Base-by-base conservation (phyloP, 73 alveolate species). In the Tetrahymena borealis region DNA sequence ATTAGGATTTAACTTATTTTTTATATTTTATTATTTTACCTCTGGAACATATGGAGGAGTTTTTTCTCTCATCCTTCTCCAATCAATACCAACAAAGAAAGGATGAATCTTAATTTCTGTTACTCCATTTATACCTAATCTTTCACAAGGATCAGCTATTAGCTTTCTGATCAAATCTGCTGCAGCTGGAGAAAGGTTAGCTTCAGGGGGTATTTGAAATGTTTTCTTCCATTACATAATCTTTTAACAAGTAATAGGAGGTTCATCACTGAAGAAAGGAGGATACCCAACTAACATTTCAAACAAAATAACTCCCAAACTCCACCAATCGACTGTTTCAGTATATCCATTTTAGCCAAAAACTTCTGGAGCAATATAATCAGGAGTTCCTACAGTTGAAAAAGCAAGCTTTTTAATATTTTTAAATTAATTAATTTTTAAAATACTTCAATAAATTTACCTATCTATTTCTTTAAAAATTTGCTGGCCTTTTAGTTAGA, bases 351-450 rank as follows among this genome's bases (percentile, higher is more conserved):
- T 92, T 96, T 96, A 95, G 7, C 93, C 97, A 95, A 94, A 98
- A 41, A 97, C 99, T 78, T 97, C 99, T 12, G 99, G 99, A 16
- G 99, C 99, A 32, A 97, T 97, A 79, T 97, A 97, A 95, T 97
- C 99, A 33, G 99, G 99, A 38, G 99, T 97, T 3, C 99, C 99
- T 36, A 97, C 99, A 31, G 99, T 98, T 33, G 99, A 97, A 92
- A 93, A 97, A 4, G 99, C 99, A 36, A 98, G 96, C 79, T 93
- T 31, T 79, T 90, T 92, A 24, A 33, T 92, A 40, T 40, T 13
- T 10, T 41, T 7, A 4, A 41, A 11, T 0, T 7, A 41, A 7
- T 11, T 2, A 41, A 7, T 41, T 4, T 3, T 41, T 41, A 1
- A 41, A 18, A 18, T 7, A 31, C 16, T 41, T 4, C 16, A 41